Conservation (phyloP, 495 filamentous ascomycete species). For the Podospora didyma region DNA sequence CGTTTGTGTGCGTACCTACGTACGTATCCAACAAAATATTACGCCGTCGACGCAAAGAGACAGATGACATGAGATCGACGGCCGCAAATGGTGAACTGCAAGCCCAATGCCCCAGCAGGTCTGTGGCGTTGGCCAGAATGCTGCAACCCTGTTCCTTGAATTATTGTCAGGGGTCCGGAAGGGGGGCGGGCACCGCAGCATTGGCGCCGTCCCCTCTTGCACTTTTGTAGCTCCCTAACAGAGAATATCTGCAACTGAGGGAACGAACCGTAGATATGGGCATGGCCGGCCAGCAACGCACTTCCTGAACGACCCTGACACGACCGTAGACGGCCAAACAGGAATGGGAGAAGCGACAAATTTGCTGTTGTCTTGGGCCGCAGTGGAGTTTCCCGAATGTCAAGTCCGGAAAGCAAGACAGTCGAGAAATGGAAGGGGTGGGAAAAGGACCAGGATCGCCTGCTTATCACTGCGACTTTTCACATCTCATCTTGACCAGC, state of each 20-base stretch:
- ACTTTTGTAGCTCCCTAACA: not conserved
- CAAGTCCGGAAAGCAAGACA: too few relatives aligned
- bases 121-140: slow-evolving; percentile 4
- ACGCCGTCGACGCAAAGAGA: not conserved
- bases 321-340: too few relatives aligned
- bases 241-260: not conserved
- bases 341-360: too few relatives aligned
- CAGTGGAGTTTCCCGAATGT: too few relatives aligned
- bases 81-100: not conserved
- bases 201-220: not conserved
- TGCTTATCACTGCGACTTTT: not conserved
- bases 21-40: not conserved
- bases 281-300: too few relatives aligned
- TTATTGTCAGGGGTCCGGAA: not conserved
- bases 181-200: not conserved
- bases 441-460: slow-evolving; percentile 1
- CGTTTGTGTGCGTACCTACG: too few relatives aligned
- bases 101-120: not conserved
- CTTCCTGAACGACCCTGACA: too few relatives aligned
- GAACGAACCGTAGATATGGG: too few relatives aligned
- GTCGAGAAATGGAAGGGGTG: not conserved
- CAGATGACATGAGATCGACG: not conserved
- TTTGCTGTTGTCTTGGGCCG: too few relatives aligned
- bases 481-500: not conserved
- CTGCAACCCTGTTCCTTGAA: slow-evolving; percentile 24